These are phyloP conservation scores for Pythium brachiatum DNA, from an alignment of 352 stramenopile species.

Conservation along the genomic window DNA sequence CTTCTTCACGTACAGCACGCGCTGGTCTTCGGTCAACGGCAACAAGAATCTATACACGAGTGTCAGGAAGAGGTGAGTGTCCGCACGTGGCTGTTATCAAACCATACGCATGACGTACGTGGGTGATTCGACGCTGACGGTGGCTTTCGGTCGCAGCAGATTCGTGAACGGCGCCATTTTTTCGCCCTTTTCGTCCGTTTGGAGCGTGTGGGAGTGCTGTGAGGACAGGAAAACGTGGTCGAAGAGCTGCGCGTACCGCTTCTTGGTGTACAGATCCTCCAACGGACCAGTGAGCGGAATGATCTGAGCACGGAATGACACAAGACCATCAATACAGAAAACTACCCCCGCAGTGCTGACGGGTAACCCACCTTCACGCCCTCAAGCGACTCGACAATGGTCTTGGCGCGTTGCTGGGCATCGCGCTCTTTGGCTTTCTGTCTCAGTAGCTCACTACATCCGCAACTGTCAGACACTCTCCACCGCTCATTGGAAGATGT, in stretches of 20 bases:
- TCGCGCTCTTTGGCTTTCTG: conserved; percentile 32
- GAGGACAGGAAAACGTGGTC: conserved; percentile 68
- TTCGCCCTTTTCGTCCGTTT: conserved; percentile 18
- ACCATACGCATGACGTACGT: conserved; percentile 39
- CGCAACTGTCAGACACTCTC: neutral
- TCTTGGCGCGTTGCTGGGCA: conserved; percentile 35
- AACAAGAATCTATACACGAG: conserved; percentile 48
- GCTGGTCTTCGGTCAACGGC: conserved; percentile 66
- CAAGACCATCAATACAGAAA: neutral
- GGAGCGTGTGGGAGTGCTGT: conserved; percentile 54
- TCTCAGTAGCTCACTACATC: conserved; percentile 28
- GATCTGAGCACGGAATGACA: conserved; percentile 32
- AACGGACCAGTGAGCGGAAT: conserved; percentile 60
- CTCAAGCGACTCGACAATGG: conserved; percentile 50
- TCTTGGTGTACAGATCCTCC: conserved; percentile 59
- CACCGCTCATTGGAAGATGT: neutral
- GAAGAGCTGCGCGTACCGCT: conserved; percentile 59
- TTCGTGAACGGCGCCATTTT: conserved; percentile 29
- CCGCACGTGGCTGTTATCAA: neutral
- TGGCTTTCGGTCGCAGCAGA: conserved; percentile 39
- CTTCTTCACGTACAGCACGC: conserved; percentile 63
- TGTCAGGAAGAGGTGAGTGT: neutral
- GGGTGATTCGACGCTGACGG: conserved; percentile 68
- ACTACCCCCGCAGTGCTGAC: neutral
- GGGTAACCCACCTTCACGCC: conserved; percentile 47